Percentiles rank a stretch among this genome's conserved stretches.
phyloP scores from a whole-genome alignment of 2,329 filamentous ascomycete species.

The Sarocladium strictum region DNA sequence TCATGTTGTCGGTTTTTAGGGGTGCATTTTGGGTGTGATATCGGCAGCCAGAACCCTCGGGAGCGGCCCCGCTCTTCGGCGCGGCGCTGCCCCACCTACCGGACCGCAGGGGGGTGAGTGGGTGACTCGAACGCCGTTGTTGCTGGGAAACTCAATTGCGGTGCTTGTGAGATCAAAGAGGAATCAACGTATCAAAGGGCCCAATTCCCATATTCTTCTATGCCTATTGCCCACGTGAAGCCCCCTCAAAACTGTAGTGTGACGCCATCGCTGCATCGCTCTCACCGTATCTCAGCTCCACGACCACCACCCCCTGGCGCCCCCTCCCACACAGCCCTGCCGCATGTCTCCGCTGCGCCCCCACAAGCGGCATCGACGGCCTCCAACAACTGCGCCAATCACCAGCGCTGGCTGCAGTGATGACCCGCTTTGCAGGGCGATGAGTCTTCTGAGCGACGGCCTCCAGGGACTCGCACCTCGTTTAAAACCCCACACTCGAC shows the following conservation, averaged over 20 bases:
- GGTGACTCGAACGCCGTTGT: not conserved
- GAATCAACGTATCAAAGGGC: not conserved
- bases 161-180: not conserved
- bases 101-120: not conserved
- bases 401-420: not conserved
- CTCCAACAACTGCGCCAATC: not conserved
- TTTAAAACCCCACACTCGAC: not conserved
- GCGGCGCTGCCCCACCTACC: not conserved
- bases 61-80: not conserved
- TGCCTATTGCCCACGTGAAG: too few species aligned
- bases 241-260: not conserved
- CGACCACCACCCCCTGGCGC: not conserved
- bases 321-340: constrained; percentile 3
- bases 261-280: not conserved
- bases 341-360: not conserved
- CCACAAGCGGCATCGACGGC: not conserved
- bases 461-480: constrained; percentile 2
- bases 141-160: not conserved
- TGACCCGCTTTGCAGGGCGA: constrained; percentile 1
- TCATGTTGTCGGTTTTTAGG: too few species aligned
- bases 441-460: constrained; percentile 6
- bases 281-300: too few species aligned
- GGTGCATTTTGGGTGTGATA: not conserved
- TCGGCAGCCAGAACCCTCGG: not conserved
- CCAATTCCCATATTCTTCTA: not conserved